phyloP scores from a whole-genome alignment of 2,329 filamentous ascomycete species.

The Atkinsonella hypoxylon region DNA sequence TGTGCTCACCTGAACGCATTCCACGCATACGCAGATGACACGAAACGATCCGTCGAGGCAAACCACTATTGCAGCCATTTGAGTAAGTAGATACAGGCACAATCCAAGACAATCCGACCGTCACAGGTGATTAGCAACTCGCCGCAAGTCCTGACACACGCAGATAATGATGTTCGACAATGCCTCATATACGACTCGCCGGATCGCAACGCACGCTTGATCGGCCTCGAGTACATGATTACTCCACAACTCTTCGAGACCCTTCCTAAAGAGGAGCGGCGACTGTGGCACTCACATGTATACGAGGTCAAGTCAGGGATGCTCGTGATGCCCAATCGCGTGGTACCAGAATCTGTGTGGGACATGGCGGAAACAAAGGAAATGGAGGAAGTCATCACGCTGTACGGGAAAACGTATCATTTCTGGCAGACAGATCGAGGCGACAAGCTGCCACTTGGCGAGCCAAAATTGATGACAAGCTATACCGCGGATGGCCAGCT shows the following conservation, averaged over 20 bases:
- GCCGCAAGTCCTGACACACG: not conserved
- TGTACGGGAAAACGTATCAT: constrained; percentile 80
- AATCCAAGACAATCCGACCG: constrained; percentile 29
- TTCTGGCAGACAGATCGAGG: constrained; percentile 77
- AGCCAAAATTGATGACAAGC: constrained; percentile 43
- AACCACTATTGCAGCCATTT: constrained; percentile 81
- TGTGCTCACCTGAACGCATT: constrained; percentile 84
- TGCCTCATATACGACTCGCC: constrained; percentile 75
- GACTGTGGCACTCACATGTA: constrained; percentile 66
- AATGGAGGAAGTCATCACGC: constrained; percentile 61
- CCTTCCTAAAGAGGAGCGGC: constrained; percentile 54
- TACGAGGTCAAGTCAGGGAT: constrained; percentile 70
- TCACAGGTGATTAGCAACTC: constrained; percentile 1
- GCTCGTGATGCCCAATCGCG: constrained; percentile 61
- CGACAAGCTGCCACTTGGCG: constrained; percentile 41
- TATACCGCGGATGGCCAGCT: constrained; percentile 37
- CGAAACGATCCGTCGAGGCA: constrained; percentile 56
- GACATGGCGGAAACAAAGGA: constrained; percentile 65
- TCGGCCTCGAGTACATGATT: constrained; percentile 86
- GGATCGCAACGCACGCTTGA: constrained; percentile 54
- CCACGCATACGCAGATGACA: constrained; percentile 68
- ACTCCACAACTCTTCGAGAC: constrained; percentile 54
- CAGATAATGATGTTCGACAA: constrained; percentile 56
- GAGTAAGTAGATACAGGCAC: constrained; percentile 20
- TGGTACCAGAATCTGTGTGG: constrained; percentile 52